Base-by-base conservation (phyloP, 2,329 filamentous ascomycete species). In the Penicillium sp. region DNA sequence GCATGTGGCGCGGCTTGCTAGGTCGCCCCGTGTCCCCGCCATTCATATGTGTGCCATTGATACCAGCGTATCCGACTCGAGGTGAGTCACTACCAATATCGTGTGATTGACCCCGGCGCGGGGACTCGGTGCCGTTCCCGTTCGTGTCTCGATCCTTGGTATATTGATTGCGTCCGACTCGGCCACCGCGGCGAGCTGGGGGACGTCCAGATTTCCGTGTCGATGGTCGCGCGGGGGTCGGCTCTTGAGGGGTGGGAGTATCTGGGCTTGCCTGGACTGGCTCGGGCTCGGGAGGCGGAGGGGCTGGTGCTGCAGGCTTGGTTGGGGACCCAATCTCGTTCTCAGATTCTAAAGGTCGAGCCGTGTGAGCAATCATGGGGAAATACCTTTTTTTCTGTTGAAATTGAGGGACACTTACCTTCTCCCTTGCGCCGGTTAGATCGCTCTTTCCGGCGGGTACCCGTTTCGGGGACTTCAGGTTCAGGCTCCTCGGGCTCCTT, bases 341-440 rank as follows among this genome's bases (percentile, higher is more conserved):
- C 33, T 92, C 90, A 33, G 89, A 91, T 72, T 93, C 91, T 90
- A 68, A 53, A 53, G 69, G 65, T 63, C 6, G 69, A 71, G 58
- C 73, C 81, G 65, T 80, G 78, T 75, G 68, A 78, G 72, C 56
- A 64, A 64, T 17, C n/a, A 42, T 13, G 12, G 33, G 24, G 8
- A 15, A 19, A 30, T 33, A 45, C 33, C 51, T 54, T 2, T 26
- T 26, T 17, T 26, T 26, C 28, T 44, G 24, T 37, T 49, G 15
- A 44, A 33, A 30, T 13, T n/a, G 26, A 33, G 22, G 51, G 40
- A 53, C 61, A 64, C 73, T 74, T 83, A 93, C 92, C 92, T 73
- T 97, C 93, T 67, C 85, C 89, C 75, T 92, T 89, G 69, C 93
- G 87, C 65, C 92, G 86, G 68, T 95, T 93, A 45, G 91, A 89